Conservation (phyloP, 345 rosid genomes). For the Salix viminalis region DNA sequence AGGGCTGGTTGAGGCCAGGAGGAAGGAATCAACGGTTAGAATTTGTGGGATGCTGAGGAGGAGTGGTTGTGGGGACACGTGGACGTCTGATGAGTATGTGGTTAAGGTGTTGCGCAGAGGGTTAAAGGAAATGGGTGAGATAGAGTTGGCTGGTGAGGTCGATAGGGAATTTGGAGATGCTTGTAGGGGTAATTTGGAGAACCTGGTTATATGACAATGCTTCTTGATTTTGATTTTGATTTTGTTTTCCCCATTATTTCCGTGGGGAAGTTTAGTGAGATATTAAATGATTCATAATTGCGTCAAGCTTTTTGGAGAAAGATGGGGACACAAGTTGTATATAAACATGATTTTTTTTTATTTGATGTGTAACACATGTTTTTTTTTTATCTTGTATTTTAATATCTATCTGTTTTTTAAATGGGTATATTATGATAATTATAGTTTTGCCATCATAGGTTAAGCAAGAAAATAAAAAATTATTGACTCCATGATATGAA, state of each 20-base stretch:
- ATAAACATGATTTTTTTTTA: too few species aligned
- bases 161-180: constrained; percentile 32
- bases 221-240: background rate
- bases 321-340: too few species aligned
- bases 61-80: constrained; percentile 55
- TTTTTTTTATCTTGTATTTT: too few species aligned
- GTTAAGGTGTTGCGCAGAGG: constrained; percentile 58
- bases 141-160: constrained; percentile 48
- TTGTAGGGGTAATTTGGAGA: constrained; percentile 19
- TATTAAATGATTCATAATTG: background rate
- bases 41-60: constrained; percentile 59
- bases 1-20: constrained; percentile 53
- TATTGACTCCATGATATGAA: too few species aligned
- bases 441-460: too few species aligned
- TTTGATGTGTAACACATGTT: too few species aligned
- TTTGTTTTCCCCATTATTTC: background rate
- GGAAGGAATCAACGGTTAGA: constrained; percentile 69
- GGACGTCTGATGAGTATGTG: constrained; percentile 56
- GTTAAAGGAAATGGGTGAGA: constrained; percentile 59
- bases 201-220: background rate
- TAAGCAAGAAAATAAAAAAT: too few species aligned
- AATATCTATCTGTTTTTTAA: too few species aligned
- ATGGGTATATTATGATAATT: too few species aligned
- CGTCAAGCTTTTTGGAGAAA: background rate
- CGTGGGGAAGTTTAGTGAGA: background rate